Conservation (phyloP, 2,329 filamentous ascomycete genomes). For the Fusarium sacchari region DNA sequence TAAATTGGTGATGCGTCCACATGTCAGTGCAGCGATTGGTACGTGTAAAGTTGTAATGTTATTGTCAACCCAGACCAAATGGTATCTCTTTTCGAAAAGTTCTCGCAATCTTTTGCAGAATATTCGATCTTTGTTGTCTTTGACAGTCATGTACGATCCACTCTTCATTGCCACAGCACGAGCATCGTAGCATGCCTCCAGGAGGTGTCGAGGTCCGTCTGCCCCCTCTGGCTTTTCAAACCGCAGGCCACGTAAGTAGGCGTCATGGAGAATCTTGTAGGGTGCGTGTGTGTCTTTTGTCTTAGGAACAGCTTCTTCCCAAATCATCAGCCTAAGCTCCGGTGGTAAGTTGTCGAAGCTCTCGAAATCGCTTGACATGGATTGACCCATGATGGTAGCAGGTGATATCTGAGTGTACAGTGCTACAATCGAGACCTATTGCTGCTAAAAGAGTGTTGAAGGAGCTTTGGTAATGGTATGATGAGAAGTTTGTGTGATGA, state of each 20-base stretch:
- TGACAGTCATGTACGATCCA: background rate
- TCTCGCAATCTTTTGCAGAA: too few species aligned
- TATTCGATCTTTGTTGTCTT: background rate
- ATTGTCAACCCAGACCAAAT: background rate
- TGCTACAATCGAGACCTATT: too few species aligned
- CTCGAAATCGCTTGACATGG: background rate
- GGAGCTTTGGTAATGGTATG: background rate
- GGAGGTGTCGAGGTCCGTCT: background rate
- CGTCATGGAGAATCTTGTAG: background rate
- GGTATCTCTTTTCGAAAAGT: background rate
- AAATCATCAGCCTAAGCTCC: slow-evolving; percentile 7
- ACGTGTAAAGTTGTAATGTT: background rate
- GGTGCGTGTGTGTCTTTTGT: background rate
- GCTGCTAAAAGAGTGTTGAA: too few species aligned
- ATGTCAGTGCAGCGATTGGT: background rate
- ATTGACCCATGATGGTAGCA: background rate
- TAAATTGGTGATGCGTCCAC: background rate
- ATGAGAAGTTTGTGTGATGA: background rate
- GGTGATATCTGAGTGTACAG: background rate
- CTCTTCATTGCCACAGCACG: background rate
- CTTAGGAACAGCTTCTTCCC: background rate
- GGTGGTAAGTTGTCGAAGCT: background rate
- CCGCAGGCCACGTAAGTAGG: background rate
- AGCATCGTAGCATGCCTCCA: background rate
- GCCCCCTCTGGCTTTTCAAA: background rate